These are phyloP conservation scores for Tieghemostelium lacteum DNA, from an alignment of 78 protist species.

Conservation along the genomic window DNA sequence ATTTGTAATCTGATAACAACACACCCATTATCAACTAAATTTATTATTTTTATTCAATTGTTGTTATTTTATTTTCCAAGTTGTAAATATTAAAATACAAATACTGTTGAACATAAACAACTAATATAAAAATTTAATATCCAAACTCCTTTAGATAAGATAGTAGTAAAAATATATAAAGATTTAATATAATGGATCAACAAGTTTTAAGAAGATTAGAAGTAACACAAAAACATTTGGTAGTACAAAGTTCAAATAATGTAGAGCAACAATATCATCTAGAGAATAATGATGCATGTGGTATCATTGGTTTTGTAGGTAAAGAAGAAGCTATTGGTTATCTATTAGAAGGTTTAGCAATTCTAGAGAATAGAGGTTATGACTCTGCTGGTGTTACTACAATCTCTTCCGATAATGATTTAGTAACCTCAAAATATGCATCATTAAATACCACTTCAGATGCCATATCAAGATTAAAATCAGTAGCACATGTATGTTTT, in stretches of 20 bases:
- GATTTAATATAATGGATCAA: conserved; percentile 10
- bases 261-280: not conserved
- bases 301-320: conserved; percentile 78
- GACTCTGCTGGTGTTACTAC: conserved; percentile 81
- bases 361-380: conserved; percentile 79
- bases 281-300: conserved; percentile 61
- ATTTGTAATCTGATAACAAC: too few species aligned
- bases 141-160: too few species aligned
- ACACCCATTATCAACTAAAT: too few species aligned
- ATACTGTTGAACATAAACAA: too few species aligned
- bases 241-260: not conserved
- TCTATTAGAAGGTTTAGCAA: conserved; percentile 70
- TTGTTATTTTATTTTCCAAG: too few species aligned
- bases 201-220: conserved; percentile 59
- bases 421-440: conserved; percentile 79
- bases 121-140: too few species aligned
- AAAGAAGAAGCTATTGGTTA: conserved; percentile 70
- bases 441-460: conserved; percentile 77
- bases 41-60: too few species aligned
- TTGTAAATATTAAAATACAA: too few species aligned
- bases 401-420: conserved; percentile 42
- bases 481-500: conserved; percentile 64
- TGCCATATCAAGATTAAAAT: conserved; percentile 70
- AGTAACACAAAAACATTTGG: conserved; percentile 55
- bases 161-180: not conserved